These are phyloP conservation scores for Willaertia magna DNA, from an alignment of 208 protist species.

Conservation along the genomic window DNA sequence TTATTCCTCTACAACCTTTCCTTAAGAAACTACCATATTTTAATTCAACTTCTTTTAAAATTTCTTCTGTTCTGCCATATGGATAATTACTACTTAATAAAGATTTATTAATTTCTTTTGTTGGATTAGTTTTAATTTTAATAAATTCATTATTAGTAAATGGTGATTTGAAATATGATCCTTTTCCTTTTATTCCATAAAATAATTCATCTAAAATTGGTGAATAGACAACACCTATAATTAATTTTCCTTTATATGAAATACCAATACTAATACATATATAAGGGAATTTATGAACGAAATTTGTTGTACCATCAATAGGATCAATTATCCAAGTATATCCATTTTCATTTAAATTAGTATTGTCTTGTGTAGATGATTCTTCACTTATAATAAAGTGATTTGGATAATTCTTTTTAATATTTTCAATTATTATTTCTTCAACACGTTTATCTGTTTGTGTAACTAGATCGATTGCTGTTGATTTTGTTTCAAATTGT, in stretches of 20 bases:
- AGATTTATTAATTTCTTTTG: not conserved
- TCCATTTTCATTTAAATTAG: not conserved
- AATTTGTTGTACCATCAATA: slow-evolving; percentile 10
- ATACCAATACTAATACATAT: not conserved
- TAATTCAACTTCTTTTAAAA: not conserved
- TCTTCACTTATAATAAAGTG: not conserved
- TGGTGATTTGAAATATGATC: not conserved
- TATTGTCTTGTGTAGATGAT: not conserved
- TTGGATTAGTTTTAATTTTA: not conserved
- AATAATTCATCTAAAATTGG: not conserved
- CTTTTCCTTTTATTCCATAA: not conserved
- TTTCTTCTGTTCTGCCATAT: not conserved
- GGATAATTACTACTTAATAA: not conserved
- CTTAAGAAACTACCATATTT: not conserved
- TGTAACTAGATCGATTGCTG: not conserved
- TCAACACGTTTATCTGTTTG: not conserved
- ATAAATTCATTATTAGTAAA: not conserved
- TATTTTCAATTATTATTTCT: not conserved
- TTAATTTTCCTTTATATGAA: not conserved
- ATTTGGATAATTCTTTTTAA: not conserved
- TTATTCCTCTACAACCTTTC: not conserved
- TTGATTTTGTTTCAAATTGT: not conserved
- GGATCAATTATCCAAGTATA: slow-evolving; percentile 5
- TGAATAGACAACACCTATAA: not conserved
- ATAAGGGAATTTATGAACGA: not conserved